Conservation (phyloP, 345 rosid genomes). For the Leavenworthia alabamica region DNA sequence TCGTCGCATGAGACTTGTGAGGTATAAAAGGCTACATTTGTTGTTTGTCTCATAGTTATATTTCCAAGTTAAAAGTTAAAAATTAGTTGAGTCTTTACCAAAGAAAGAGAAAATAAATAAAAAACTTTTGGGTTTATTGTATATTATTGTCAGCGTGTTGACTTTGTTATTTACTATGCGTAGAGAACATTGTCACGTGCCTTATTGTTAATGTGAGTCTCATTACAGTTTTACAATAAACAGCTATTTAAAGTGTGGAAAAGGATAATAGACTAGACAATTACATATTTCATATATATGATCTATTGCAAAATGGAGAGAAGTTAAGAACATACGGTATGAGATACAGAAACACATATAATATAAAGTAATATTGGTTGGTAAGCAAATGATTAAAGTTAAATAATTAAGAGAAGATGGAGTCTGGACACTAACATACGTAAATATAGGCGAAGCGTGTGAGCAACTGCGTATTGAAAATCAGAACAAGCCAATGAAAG, state of each 20-base stretch:
- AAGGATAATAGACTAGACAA: background rate
- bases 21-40: background rate
- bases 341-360: background rate
- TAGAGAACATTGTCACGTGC: slow-evolving; percentile 22
- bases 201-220: background rate
- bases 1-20: background rate
- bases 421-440: background rate
- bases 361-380: slow-evolving; percentile 5
- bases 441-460: slow-evolving; percentile 20
- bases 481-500: background rate
- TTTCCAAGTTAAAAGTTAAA: background rate
- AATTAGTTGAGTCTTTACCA: background rate
- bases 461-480: slow-evolving; percentile 18
- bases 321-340: too few relatives aligned
- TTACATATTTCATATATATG: background rate
- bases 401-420: background rate
- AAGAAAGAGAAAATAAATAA: too few relatives aligned
- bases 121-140: background rate
- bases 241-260: background rate
- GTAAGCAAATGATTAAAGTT: slow-evolving; percentile 1
- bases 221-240: background rate
- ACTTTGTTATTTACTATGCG: slow-evolving; percentile 2
- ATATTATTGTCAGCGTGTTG: slow-evolving; percentile 19
- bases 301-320: background rate
- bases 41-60: background rate